phyloP scores from a whole-genome alignment of 169 alveolate genomes.

The Sarcocystis neurona region DNA sequence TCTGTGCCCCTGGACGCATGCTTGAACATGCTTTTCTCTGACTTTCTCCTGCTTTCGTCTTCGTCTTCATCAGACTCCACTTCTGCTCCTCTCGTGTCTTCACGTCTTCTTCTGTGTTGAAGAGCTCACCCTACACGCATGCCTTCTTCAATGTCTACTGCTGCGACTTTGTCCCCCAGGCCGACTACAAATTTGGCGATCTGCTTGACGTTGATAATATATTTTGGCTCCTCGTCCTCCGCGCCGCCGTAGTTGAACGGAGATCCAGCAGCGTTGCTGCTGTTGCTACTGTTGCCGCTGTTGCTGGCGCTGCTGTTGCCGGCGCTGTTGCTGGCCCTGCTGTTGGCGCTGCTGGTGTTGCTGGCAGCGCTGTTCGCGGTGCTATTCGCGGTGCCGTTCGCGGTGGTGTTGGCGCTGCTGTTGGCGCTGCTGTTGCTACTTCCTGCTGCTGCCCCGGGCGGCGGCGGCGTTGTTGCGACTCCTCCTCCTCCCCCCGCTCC shows the following conservation, averaged over 20 bases:
- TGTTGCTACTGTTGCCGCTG: not conserved
- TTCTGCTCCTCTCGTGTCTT: too few species aligned
- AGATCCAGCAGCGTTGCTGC: too few species aligned
- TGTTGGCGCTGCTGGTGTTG: too few species aligned
- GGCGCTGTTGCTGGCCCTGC: too few species aligned
- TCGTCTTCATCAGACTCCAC: too few species aligned
- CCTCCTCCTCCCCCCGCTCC: constrained; percentile 14
- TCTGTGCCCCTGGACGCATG: constrained; percentile 98
- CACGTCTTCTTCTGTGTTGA: too few species aligned
- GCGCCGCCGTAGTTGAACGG: not conserved
- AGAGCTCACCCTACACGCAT: constrained; percentile 99
- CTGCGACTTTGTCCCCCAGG: constrained; percentile 98
- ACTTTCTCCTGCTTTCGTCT: too few species aligned
- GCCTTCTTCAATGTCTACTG: constrained; percentile 99
- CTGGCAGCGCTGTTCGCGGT: too few species aligned
- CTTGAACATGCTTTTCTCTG: constrained; percentile 99
- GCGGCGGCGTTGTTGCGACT: too few species aligned
- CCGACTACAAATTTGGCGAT: constrained; percentile 98
- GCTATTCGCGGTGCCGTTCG: too few species aligned
- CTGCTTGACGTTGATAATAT: constrained; percentile 86
- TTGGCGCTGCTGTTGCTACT: too few species aligned
- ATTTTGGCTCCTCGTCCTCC: constrained; percentile 96
- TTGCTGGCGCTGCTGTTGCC: not conserved
- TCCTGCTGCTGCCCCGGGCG: not conserved
- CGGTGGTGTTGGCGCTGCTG: too few species aligned